phyloP scores from a whole-genome alignment of 2,329 filamentous ascomycete genomes.

The Xylariaceae sp. region DNA sequence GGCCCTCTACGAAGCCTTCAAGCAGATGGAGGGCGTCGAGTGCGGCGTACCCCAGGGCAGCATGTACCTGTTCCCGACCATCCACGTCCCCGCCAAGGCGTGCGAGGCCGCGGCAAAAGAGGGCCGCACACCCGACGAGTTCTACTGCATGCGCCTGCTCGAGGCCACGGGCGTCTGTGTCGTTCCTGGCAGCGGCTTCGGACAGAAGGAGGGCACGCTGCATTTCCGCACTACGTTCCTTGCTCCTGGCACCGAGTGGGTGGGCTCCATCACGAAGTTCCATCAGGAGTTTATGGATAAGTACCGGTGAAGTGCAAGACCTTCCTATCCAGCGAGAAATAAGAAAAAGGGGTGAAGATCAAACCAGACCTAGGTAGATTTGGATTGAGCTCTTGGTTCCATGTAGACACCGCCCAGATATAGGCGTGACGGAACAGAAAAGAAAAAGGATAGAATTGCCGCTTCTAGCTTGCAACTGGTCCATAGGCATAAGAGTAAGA shows the following conservation, averaged over 20 bases:
- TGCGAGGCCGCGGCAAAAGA: slow-evolving; percentile 70
- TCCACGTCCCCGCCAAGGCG: slow-evolving; percentile 73
- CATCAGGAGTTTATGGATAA: slow-evolving; percentile 87
- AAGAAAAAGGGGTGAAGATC: too few species aligned
- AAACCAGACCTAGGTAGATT: too few species aligned
- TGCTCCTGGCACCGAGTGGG: slow-evolving; percentile 94
- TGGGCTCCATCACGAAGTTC: slow-evolving; percentile 81
- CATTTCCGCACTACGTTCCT: slow-evolving; percentile 98
- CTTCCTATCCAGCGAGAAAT: too few species aligned
- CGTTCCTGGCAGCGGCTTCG: slow-evolving; percentile 88
- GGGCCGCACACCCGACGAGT: slow-evolving; percentile 77
- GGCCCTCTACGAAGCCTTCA: slow-evolving; percentile 86
- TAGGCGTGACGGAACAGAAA: too few species aligned
- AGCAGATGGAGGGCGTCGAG: slow-evolving; percentile 91
- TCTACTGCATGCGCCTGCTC: slow-evolving; percentile 86
- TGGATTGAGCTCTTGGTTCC: too few species aligned
- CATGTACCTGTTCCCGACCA: slow-evolving; percentile 99
- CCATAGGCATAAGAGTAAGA: too few species aligned
- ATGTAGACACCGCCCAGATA: too few species aligned
- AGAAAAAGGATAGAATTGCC: too few species aligned
- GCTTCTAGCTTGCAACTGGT: too few species aligned
- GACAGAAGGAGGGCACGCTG: slow-evolving; percentile 83
- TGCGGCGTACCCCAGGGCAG: slow-evolving; percentile 86
- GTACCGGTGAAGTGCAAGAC: slow-evolving; percentile 52
- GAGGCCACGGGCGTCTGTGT: slow-evolving; percentile 94